These are phyloP conservation scores for Russula compacta DNA, from an alignment of 768 basidiomycete species.

Conservation along the genomic window DNA sequence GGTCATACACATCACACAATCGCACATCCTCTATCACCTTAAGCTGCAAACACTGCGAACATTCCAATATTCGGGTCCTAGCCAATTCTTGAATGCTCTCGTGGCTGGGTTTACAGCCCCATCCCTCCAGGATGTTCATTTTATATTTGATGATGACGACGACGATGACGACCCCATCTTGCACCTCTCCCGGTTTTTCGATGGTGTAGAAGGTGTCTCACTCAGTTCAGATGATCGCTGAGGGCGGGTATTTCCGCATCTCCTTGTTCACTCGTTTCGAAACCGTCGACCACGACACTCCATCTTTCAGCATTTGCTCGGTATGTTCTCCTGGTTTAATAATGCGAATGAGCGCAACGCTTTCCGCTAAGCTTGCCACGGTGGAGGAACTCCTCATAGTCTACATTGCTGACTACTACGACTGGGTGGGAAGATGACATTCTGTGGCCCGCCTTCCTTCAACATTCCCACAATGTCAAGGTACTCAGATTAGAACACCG, in stretches of 20 bases:
- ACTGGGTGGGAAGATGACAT: neutral
- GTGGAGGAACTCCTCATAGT: neutral
- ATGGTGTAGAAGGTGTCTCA: neutral
- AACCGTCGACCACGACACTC: neutral
- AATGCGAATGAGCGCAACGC: neutral
- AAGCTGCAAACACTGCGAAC: no score
- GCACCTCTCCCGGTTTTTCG: neutral
- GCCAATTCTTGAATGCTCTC: neutral
- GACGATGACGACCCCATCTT: neutral
- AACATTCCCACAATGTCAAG: neutral
- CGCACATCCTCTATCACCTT: no score
- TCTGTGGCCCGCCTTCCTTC: neutral
- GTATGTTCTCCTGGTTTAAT: neutral
- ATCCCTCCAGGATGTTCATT: neutral
- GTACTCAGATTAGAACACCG: neutral
- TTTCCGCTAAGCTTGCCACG: neutral
- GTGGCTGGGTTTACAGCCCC: neutral
- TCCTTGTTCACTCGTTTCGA: neutral
- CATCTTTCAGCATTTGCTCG: neutral
- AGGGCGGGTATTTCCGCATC: accelerated
- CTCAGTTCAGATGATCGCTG: neutral
- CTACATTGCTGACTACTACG: no score
- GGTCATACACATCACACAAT: no score
- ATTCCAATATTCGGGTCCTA: neutral
- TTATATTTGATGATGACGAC: neutral